phyloP scores from a whole-genome alignment of 768 basidiomycete genomes.

The Pulveroboletus ravenelii region DNA sequence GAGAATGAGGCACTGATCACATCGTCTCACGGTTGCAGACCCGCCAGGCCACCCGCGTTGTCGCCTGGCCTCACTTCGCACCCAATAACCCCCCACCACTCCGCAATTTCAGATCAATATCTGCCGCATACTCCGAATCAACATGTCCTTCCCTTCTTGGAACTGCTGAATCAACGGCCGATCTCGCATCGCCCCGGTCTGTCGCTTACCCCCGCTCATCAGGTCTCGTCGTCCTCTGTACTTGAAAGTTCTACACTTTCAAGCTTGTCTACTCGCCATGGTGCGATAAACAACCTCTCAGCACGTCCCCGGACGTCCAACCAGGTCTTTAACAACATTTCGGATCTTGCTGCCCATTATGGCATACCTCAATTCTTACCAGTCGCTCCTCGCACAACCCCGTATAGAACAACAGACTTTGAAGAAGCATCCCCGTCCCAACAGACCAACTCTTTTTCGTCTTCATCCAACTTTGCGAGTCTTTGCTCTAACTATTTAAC shows the following conservation, averaged over 20 bases:
- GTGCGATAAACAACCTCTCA: constrained; percentile 46
- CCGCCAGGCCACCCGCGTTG: constrained; percentile 48
- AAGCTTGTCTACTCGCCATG: constrained; percentile 51
- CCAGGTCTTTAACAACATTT: constrained; percentile 57
- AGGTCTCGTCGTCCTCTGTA: constrained; percentile 33
- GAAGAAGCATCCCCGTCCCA: constrained; percentile 31
- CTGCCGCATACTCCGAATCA: constrained; percentile 32
- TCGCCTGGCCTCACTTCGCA: constrained; percentile 35
- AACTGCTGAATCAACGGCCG: constrained; percentile 44
- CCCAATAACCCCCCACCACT: constrained; percentile 27
- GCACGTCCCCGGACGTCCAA: constrained; percentile 66
- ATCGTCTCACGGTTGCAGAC: constrained; percentile 46
- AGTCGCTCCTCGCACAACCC: constrained; percentile 58
- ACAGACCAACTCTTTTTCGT: constrained; percentile 19
- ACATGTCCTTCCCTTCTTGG: constrained; percentile 40
- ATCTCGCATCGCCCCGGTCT: constrained; percentile 36
- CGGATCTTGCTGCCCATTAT: constrained; percentile 73
- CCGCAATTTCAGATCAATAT: constrained; percentile 47
- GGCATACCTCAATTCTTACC: constrained; percentile 72
- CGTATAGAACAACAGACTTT: constrained; percentile 36
- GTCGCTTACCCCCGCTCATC: constrained; percentile 36
- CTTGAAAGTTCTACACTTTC: constrained; percentile 56
- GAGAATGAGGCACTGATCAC: constrained; percentile 44
- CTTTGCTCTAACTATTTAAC: constrained; percentile 61
- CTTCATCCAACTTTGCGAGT: constrained; percentile 37